phyloP scores from a whole-genome alignment of 2,329 filamentous ascomycete genomes.

The Ophiognomonia clavigignenti-juglandacearum region DNA sequence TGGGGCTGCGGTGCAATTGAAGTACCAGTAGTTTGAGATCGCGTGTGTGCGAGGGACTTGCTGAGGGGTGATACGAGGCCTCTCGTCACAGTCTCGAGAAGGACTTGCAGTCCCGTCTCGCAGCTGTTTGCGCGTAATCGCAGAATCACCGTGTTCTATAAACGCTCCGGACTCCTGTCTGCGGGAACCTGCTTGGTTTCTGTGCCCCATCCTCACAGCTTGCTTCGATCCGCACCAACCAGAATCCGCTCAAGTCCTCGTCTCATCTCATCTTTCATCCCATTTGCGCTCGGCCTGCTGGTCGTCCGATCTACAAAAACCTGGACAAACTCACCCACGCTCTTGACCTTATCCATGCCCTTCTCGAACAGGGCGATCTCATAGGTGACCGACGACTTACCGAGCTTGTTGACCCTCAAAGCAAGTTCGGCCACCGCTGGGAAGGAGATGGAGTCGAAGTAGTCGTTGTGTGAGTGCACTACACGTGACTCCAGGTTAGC shows the following conservation, averaged over 20 bases:
- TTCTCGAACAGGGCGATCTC: conserved; percentile 83
- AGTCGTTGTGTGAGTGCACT: conserved; percentile 81
- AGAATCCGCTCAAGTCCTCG: conserved; percentile 54
- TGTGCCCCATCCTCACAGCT: conserved; percentile 14
- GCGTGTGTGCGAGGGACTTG: too few relatives aligned
- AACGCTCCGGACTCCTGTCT: too few relatives aligned
- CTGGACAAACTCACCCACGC: conserved; percentile 76
- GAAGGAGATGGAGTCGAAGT: conserved; percentile 75
- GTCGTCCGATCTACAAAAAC: conserved; percentile 78
- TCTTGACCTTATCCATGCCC: conserved; percentile 68
- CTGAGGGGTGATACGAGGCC: too few relatives aligned
- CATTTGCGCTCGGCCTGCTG: conserved; percentile 59
- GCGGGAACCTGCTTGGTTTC: not conserved
- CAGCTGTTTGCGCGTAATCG: too few relatives aligned
- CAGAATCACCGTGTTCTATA: too few relatives aligned
- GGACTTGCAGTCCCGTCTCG: too few relatives aligned
- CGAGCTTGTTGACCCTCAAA: conserved; percentile 76
- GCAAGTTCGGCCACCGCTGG: conserved; percentile 78
- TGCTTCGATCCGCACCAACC: conserved; percentile 26
- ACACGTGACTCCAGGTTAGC: not conserved
- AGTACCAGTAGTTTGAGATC: conserved; percentile 27
- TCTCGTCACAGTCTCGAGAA: too few relatives aligned
- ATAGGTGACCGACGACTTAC: conserved; percentile 82
- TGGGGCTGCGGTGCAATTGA: conserved; percentile 34
- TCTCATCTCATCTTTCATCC: conserved; percentile 58